phyloP scores from a whole-genome alignment of 2,329 filamentous ascomycete species.

The Lasiodiplodia hormozganensis region DNA sequence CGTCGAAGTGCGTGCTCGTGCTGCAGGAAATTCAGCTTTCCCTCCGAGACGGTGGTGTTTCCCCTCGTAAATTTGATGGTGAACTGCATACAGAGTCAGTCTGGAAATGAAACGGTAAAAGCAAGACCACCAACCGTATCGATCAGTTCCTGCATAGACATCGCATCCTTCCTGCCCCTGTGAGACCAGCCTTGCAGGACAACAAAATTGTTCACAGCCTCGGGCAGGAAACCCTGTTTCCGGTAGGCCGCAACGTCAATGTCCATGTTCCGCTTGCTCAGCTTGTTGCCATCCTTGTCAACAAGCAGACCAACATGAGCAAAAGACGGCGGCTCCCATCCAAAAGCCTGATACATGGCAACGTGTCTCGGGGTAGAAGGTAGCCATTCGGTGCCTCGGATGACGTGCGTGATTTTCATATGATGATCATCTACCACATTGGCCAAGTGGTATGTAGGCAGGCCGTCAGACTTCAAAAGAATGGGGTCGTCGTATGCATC shows the following conservation, averaged over 20 bases:
- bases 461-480: slow-evolving; percentile 87
- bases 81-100: slow-evolving; percentile 60
- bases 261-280: slow-evolving; percentile 81
- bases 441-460: slow-evolving; percentile 95
- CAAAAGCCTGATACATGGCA: slow-evolving; percentile 59
- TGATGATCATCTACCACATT: slow-evolving; percentile 96
- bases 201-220: slow-evolving; percentile 79
- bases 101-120: too few relatives aligned
- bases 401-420: slow-evolving; percentile 96
- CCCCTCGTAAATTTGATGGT: slow-evolving; percentile 89
- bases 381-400: slow-evolving; percentile 96
- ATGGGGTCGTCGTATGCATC: slow-evolving; percentile 80
- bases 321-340: slow-evolving; percentile 56
- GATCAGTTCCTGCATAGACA: slow-evolving; percentile 74
- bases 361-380: slow-evolving; percentile 85
- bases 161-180: slow-evolving; percentile 69
- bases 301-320: slow-evolving; percentile 58
- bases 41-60: slow-evolving; percentile 80
- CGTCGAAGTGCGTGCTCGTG: slow-evolving; percentile 64
- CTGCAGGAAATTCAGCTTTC: slow-evolving; percentile 83
- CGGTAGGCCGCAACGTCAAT: slow-evolving; percentile 66
- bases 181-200: slow-evolving; percentile 86
- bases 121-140: slow-evolving; percentile 61
- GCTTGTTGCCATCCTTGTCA: slow-evolving; percentile 56
- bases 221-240: slow-evolving; percentile 65